Base-by-base conservation (phyloP, 345 rosid species). In the Populus pruinosa region DNA sequence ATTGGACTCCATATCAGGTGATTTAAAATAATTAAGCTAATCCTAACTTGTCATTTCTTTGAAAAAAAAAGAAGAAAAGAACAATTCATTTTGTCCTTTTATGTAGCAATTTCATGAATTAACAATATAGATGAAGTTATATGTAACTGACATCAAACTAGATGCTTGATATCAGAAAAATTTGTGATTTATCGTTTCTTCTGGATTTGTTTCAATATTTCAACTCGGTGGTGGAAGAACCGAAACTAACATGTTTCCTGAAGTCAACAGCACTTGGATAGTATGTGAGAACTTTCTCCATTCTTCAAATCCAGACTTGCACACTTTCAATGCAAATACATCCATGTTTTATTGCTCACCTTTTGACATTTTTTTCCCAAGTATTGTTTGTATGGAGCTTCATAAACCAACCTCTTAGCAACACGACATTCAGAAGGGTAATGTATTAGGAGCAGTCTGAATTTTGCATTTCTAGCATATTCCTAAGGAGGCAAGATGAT, bases 251-350 rank as follows among this genome's bases (percentile, higher is more conserved):
- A 86, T 96, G 94, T 96, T 96, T 82, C 98, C 99, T 77, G 97
- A 96, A 71, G 98, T 96, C 77, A 97, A 92, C 89, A 92, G 97
- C 88, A 87, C 91, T 27, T 93, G 96, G 96, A 91, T 93, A 87
- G 94, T 95, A 89, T n/a, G 92, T 82, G 70, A 81, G 61, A 80
- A 77, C 73, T 72, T 17, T 81, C 78, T 41, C 78, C 80, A 56
- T 81, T 16, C 44, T 69, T 75, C 9, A 53, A 23, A 61, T 6
- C 33, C 2, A 31, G n/a, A 39, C 61, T 16, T 36, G 50, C 65
- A n/a, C 9, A 13, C 21, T 75, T 38, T 68, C 73, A 11, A 35
- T 25, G 27, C 18, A 16, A 44, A 10, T 2, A 21, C 47, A 20
- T 63, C 35, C 44, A 75, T 63, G 17, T 67, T 20, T 73, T 73